A percentile compares a stretch with the other conserved stretches of the same genome.
Conservation (phyloP, 139 green algal species). For the Diplosphaera chodatii region DNA sequence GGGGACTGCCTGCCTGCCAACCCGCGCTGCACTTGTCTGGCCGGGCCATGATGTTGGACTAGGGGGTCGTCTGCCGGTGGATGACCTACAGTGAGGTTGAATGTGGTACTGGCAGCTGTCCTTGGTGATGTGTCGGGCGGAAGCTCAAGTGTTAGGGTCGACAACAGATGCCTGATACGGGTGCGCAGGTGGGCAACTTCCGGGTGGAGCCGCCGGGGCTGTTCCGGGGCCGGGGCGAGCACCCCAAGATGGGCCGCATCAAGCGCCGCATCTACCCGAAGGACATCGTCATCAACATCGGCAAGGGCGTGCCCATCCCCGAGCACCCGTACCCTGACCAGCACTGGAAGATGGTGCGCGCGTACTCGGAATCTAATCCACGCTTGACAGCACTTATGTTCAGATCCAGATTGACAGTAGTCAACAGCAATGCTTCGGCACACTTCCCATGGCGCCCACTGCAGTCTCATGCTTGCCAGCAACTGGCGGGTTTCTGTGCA, state of each 20-base stretch:
- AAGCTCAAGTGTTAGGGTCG: too few species aligned
- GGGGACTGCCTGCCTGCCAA: background rate
- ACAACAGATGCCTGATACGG: too few species aligned
- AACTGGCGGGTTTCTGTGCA: slow-evolving; percentile 12
- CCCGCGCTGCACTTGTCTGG: too few species aligned
- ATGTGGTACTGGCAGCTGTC: background rate
- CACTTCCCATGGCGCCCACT: too few species aligned
- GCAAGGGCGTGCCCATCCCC: slow-evolving; percentile 64
- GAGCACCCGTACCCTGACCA: slow-evolving; percentile 79
- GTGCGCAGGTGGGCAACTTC: slow-evolving; percentile 94
- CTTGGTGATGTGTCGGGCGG: background rate
- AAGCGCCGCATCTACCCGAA: slow-evolving; percentile 92
- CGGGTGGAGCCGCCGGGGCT: slow-evolving; percentile 94
- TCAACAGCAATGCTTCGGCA: too few species aligned
- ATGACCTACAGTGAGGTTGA: too few species aligned
- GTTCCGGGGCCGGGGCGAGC: slow-evolving; percentile 96
- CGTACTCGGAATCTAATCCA: background rate
- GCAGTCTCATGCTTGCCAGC: too few species aligned
- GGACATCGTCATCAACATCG: slow-evolving; percentile 98
- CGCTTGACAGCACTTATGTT: too few species aligned
- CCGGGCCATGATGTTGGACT: too few species aligned
- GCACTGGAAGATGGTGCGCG: slow-evolving; percentile 34
- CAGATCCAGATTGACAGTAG: too few species aligned
- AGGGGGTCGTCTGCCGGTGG: too few species aligned
- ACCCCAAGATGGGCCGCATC: slow-evolving; percentile 97